Percentiles rank a stretch among this genome's conserved stretches.
These are phyloP conservation scores for Conticribra weissflogii DNA, from an alignment of 108 stramenopile genomes.

Conservation along the genomic window DNA sequence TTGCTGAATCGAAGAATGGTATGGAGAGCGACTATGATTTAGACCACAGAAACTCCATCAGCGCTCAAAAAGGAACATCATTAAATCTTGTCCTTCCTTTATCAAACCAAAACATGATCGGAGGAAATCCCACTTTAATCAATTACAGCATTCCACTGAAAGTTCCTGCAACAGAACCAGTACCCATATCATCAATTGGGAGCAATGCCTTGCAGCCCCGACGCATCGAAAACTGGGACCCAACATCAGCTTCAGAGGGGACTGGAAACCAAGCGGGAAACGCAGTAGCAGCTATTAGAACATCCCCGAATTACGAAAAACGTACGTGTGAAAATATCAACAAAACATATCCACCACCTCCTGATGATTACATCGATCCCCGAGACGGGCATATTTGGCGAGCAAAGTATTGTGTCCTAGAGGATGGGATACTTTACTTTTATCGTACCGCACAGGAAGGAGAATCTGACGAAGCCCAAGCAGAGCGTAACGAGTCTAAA, in stretches of 20 bases:
- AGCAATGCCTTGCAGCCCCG: not conserved
- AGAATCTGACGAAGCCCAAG: conserved; percentile 61
- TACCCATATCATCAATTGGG: conserved; percentile 28
- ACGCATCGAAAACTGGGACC: not conserved
- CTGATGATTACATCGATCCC: conserved; percentile 62
- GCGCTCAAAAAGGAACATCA: not conserved
- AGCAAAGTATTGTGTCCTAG: conserved; percentile 77
- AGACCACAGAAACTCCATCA: not conserved
- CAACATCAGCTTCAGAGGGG: conserved; percentile 9
- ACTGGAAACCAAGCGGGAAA: not conserved
- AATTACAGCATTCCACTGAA: conserved; percentile 40
- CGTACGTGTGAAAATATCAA: not conserved
- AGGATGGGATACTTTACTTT: conserved; percentile 79
- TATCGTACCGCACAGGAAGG: conserved; percentile 71
- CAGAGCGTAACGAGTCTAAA: conserved; percentile 58
- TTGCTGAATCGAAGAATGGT: not conserved
- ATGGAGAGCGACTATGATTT: not conserved
- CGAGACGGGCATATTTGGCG: conserved; percentile 77
- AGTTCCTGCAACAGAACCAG: conserved; percentile 34
- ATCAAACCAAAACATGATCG: not conserved
- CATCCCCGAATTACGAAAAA: not conserved
- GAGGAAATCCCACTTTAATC: not conserved
- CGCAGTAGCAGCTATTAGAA: not conserved
- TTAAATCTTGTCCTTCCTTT: not conserved
- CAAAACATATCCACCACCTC: conserved; percentile 40